Percentiles rank a stretch among this genome's conserved stretches.
Evolutionary conservation across 331 rosid species (phyloP).

Genomic region (Dryas integrifolia): DNA sequence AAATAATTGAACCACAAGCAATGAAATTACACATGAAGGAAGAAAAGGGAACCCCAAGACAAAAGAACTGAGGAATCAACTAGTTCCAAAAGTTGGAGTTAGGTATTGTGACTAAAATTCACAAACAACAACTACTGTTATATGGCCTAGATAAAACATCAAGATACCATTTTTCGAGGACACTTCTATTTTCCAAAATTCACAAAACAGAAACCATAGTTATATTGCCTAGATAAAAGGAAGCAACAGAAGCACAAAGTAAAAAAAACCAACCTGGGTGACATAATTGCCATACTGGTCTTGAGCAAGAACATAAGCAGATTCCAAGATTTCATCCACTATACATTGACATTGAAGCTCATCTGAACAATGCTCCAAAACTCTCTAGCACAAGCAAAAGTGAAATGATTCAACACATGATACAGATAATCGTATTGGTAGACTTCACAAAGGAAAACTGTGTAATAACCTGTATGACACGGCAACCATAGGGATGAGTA

Average conservation of each 20-base stretch:
- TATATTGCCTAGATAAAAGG: background rate
- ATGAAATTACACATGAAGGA: background rate
- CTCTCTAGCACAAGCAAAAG: constrained; percentile 51
- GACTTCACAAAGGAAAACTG: constrained; percentile 3
- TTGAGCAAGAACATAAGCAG: constrained; percentile 66
- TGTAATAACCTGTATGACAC: constrained; percentile 72
- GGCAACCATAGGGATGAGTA: constrained; percentile 91
- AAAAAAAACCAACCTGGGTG: constrained; percentile 54
- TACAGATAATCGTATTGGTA: background rate
- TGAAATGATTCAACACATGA: constrained; percentile 13
- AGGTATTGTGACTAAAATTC: background rate
- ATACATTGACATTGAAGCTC: constrained; percentile 56
- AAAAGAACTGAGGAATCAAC: background rate
- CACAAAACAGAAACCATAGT: background rate
- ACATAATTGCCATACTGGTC: constrained; percentile 95
- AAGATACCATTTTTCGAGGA: background rate
- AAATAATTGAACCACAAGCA: background rate
- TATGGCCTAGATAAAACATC: background rate
- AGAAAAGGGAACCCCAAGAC: background rate
- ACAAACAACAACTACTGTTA: too few species aligned
- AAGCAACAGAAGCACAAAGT: constrained; percentile 4
- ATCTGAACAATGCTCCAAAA: constrained; percentile 75
- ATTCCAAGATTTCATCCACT: constrained; percentile 75
- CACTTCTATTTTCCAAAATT: background rate
- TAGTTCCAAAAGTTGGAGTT: background rate